Conservation (phyloP, 495 filamentous ascomycete species). For the Hypoxylon cercidicola region DNA sequence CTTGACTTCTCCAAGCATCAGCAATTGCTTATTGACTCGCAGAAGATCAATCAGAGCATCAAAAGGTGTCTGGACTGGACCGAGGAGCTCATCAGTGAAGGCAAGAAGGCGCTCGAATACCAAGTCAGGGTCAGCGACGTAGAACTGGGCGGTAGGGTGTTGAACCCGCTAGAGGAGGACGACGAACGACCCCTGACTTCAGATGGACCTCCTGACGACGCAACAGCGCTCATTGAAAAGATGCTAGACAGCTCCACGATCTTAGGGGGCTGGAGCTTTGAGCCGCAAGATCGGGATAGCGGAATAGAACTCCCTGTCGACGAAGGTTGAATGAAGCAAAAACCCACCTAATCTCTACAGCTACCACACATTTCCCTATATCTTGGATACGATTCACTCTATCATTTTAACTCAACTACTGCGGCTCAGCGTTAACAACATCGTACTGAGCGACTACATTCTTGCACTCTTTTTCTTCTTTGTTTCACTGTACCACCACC, state of each 20-base stretch:
- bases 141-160: conserved; percentile 82
- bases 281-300: conserved; percentile 63
- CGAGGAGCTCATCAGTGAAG: conserved; percentile 89
- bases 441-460: conserved; percentile 19
- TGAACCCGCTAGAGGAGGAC: conserved; percentile 71
- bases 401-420: conserved; percentile 37
- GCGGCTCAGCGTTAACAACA: conserved; percentile 28
- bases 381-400: conserved; percentile 38
- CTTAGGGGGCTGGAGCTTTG: conserved; percentile 46
- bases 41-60: conserved; percentile 93
- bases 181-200: conserved; percentile 47
- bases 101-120: conserved; percentile 85
- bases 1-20: conserved; percentile 90
- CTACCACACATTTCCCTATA: conserved; percentile 26
- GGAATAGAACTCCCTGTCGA: conserved; percentile 59
- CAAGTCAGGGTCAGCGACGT: conserved; percentile 78
- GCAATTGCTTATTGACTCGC: conserved; percentile 84
- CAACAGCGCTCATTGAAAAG: conserved; percentile 38
- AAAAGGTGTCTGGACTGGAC: conserved; percentile 87
- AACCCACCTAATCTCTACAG: conserved; percentile 5
- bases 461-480: conserved; percentile 31
- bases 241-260: conserved; percentile 19
- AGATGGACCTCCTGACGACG: conserved; percentile 38
- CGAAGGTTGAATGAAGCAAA: conserved; percentile 42
- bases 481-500: conserved; percentile 36